These are phyloP conservation scores for Cladosporium sp. DNA, from an alignment of 2,329 filamentous ascomycete species.

Conservation along the genomic window DNA sequence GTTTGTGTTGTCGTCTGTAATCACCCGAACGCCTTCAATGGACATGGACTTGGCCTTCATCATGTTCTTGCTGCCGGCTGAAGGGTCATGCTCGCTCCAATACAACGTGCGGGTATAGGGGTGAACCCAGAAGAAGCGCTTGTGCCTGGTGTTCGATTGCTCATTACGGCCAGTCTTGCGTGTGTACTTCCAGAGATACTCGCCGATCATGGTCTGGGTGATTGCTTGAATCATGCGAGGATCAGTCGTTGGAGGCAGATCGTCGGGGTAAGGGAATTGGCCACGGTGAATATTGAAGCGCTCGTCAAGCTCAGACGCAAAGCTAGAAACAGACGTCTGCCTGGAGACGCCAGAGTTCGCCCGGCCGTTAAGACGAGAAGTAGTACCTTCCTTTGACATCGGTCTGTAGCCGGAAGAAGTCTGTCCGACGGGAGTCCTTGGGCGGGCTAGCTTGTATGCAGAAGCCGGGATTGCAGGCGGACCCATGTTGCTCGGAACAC, in stretches of 20 bases:
- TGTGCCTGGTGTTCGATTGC: slow-evolving; percentile 84
- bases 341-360: slow-evolving; percentile 40
- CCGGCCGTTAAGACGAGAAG: slow-evolving; percentile 50
- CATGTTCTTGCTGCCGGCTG: slow-evolving; percentile 70
- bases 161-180: slow-evolving; percentile 86
- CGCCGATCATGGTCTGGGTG: slow-evolving; percentile 98
- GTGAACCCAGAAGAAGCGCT: slow-evolving; percentile 98
- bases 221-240: slow-evolving; percentile 99
- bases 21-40: slow-evolving; percentile 88
- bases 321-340: slow-evolving; percentile 88
- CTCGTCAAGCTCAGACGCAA: slow-evolving; percentile 87
- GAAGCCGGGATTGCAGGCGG: slow-evolving; percentile 82
- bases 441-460: slow-evolving; percentile 49
- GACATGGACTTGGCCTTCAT: slow-evolving; percentile 82
- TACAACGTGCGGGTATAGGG: slow-evolving; percentile 95
- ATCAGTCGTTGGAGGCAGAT: slow-evolving; percentile 69
- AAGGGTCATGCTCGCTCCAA: slow-evolving; percentile 91
- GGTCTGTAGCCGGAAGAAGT: slow-evolving; percentile 16
- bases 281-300: slow-evolving; percentile 71
- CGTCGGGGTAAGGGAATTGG: slow-evolving; percentile 52
- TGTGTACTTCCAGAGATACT: slow-evolving; percentile 99
- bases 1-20: slow-evolving; percentile 91
- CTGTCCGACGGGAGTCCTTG: slow-evolving; percentile 25
- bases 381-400: slow-evolving; percentile 46
- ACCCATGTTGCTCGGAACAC: slow-evolving; percentile 60